Evolutionary conservation across 202 grass and related monocot species (phyloP).

Genomic region (Carex arenaria): DNA sequence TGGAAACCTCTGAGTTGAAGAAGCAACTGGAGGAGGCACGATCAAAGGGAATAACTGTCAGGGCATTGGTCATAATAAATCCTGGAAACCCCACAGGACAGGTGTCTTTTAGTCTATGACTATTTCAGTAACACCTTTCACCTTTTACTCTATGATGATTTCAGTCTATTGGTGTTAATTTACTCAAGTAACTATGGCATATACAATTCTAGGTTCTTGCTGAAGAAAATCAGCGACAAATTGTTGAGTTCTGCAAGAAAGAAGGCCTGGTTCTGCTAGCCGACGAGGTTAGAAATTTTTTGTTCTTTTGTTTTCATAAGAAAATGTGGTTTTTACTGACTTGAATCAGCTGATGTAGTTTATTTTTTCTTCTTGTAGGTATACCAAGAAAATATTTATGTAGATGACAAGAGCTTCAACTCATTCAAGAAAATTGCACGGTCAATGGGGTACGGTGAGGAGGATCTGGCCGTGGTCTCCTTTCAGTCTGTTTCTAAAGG

Average conservation of each 20-base stretch:
- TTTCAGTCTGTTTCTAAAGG: slow-evolving; percentile 95
- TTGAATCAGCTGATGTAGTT: slow-evolving; percentile 23
- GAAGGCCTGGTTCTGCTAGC: slow-evolving; percentile 93
- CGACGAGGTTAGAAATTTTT: slow-evolving; percentile 55
- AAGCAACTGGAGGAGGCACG: slow-evolving; percentile 75
- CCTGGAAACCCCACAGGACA: slow-evolving; percentile 95
- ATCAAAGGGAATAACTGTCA: slow-evolving; percentile 84
- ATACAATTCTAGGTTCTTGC: slow-evolving; percentile 53
- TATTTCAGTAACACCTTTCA: slow-evolving; percentile 12
- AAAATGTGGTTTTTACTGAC: not conserved
- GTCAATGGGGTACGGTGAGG: slow-evolving; percentile 73
- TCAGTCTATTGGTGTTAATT: not conserved
- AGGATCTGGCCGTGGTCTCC: slow-evolving; percentile 75
- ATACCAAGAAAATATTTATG: slow-evolving; percentile 98
- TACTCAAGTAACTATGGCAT: not conserved
- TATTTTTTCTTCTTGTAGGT: slow-evolving; percentile 41
- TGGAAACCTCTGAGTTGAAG: slow-evolving; percentile 71
- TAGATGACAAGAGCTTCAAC: slow-evolving; percentile 76
- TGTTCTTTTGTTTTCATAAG: slow-evolving; percentile 8
- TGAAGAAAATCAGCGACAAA: slow-evolving; percentile 83
- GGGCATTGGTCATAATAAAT: slow-evolving; percentile 85
- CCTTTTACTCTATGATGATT: not conserved
- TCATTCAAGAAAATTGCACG: slow-evolving; percentile 96
- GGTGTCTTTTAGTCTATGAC: slow-evolving; percentile 30
- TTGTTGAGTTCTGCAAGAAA: slow-evolving; percentile 93